Conservation (phyloP, 2,329 filamentous ascomycete genomes). For the Xylaria digitata region DNA sequence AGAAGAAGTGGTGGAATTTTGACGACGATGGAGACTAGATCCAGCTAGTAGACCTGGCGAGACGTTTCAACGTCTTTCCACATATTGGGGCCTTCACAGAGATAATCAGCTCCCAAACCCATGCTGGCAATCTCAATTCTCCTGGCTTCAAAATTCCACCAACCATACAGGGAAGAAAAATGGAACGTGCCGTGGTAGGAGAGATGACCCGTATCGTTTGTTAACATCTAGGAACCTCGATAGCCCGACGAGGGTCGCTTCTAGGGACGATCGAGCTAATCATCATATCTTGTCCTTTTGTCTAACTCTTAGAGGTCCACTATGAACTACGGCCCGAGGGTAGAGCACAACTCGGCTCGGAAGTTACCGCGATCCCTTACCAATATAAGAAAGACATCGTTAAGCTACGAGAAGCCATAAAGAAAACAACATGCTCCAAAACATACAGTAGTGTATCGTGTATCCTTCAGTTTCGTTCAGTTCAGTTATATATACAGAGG, state of each 20-base stretch:
- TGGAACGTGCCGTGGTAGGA: slow-evolving; percentile 20
- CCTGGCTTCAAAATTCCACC: slow-evolving; percentile 15
- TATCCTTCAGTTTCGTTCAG: slow-evolving; percentile 5
- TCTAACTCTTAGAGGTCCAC: slow-evolving; percentile 16
- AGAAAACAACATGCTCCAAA: slow-evolving; percentile 1
- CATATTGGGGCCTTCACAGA: neutral
- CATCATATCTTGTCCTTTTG: slow-evolving; percentile 1
- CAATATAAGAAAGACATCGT: neutral
- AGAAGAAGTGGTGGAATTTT: neutral
- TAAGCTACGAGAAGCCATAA: neutral
- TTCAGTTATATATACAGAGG: slow-evolving; percentile 8
- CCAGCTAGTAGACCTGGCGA: neutral
- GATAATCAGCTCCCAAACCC: neutral
- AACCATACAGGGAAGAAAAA: slow-evolving; percentile 7
- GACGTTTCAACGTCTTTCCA: slow-evolving; percentile 13
- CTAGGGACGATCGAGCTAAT: slow-evolving; percentile 23
- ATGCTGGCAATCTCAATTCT: neutral
- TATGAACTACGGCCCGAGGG: slow-evolving; percentile 2
- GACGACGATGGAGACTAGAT: neutral
- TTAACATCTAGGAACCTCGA: slow-evolving; percentile 9
- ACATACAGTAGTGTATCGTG: neutral
- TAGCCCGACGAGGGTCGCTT: slow-evolving; percentile 8
- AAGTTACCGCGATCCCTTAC: slow-evolving; percentile 27
- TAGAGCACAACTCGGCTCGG: slow-evolving; percentile 19
- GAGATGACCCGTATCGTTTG: slow-evolving; percentile 26